A percentile compares a stretch with the other conserved stretches of the same genome.
Evolutionary conservation across 345 rosid species (phyloP).

Genomic region (Corymbia maculata): DNA sequence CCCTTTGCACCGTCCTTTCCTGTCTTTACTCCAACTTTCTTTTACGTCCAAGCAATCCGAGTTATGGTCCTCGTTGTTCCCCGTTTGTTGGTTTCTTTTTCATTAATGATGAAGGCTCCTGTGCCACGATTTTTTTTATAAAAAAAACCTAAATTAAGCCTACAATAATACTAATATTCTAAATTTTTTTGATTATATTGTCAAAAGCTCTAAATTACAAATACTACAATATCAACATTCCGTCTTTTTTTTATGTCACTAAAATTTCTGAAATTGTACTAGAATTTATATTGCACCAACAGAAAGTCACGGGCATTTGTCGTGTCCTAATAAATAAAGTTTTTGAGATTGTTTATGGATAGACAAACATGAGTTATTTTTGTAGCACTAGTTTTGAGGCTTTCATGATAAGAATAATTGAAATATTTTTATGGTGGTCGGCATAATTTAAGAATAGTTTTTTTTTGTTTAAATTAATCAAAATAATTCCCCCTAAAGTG

Average conservation of each 20-base stretch:
- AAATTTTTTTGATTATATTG: background rate
- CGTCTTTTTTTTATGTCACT: background rate
- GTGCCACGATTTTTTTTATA: too few species aligned
- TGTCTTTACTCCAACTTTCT: background rate
- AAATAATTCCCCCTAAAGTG: background rate
- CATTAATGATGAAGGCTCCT: background rate
- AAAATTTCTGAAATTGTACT: background rate
- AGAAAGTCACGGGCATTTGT: background rate
- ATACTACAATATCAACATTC: background rate
- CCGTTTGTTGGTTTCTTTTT: background rate
- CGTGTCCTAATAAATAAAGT: background rate
- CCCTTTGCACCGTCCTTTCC: background rate
- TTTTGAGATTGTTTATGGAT: background rate
- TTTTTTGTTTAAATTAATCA: background rate
- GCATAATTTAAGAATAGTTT: background rate
- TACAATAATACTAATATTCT: background rate
- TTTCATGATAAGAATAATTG: background rate
- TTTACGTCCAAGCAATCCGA: background rate
- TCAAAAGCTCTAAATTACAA: background rate
- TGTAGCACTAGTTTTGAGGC: background rate
- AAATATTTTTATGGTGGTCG: background rate
- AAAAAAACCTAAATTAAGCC: background rate
- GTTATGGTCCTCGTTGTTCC: accelerated
- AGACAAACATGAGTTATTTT: background rate
- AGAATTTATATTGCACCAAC: background rate